Evolutionary conservation across 371 early-diverging fungal genomes (phyloP).

Genomic region (Mucor lusitanicus): DNA sequence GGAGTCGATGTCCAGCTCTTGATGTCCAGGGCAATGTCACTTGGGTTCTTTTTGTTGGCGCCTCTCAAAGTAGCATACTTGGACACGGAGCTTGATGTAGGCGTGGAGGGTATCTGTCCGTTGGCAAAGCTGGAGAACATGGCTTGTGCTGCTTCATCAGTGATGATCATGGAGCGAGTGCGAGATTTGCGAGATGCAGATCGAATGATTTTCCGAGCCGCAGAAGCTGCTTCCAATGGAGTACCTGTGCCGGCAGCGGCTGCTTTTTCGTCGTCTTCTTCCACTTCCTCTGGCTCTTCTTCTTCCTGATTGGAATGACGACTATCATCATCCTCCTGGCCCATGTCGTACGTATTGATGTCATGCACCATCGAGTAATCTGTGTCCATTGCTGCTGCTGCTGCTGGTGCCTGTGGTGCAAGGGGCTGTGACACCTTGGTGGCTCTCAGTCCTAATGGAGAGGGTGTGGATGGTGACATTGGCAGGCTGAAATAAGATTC

Average conservation of each 20-base stretch:
- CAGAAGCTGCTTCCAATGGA: constrained; percentile 12
- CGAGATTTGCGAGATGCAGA: constrained; percentile 31
- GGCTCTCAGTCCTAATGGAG: neutral
- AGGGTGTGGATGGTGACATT: constrained; percentile 9
- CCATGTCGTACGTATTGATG: constrained; percentile 3
- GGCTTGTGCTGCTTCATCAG: constrained; percentile 14
- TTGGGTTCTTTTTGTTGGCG: neutral
- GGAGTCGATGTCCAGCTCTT: constrained; percentile 6
- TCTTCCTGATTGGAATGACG: neutral
- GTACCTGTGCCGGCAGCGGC: neutral
- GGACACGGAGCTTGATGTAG: neutral
- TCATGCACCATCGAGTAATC: constrained; percentile 5
- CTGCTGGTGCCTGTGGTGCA: neutral
- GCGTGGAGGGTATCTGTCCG: neutral
- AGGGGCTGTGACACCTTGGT: neutral
- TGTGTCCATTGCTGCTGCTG: neutral
- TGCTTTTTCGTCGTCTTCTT: constrained; percentile 2
- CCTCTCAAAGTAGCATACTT: constrained; percentile 21
- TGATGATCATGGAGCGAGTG: constrained; percentile 24
- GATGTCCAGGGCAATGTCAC: neutral
- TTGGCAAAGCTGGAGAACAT: constrained; percentile 7
- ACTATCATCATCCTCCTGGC: neutral
- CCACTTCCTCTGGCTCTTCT: neutral
- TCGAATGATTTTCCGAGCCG: constrained; percentile 23
- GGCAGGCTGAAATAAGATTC: constrained; percentile 17